Conservation (phyloP, 441 rosid species). For the Gossypium schwendimanii region DNA sequence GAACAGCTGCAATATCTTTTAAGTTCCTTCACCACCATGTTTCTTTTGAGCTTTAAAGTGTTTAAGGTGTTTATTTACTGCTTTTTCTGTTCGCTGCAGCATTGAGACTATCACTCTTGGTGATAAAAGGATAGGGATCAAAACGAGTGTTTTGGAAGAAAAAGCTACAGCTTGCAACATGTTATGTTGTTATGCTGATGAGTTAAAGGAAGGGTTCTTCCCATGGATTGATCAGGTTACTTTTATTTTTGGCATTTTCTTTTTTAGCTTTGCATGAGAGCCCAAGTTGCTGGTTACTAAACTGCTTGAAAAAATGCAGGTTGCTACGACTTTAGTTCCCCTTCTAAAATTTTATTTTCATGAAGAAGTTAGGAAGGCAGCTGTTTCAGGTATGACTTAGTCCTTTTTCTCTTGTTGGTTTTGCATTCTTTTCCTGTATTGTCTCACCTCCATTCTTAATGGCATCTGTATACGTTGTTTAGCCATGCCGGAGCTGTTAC, state of each 20-base stretch:
- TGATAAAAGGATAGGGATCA: conserved; percentile 46
- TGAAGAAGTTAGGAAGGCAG: conserved; percentile 66
- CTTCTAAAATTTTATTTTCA: conserved; percentile 65
- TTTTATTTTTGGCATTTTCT: conserved; percentile 10
- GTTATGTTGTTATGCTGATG: conserved; percentile 30
- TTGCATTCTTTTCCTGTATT: conserved; percentile 4
- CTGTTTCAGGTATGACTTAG: conserved; percentile 47
- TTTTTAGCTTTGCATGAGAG: not conserved
- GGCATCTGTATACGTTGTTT: conserved; percentile 1
- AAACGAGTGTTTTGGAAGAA: conserved; percentile 95
- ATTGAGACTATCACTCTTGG: conserved; percentile 59
- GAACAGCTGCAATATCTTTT: not conserved
- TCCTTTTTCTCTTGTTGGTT: not conserved
- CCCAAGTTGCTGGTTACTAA: conserved; percentile 4
- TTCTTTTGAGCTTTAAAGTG: not conserved
- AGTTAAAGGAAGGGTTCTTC: conserved; percentile 92
- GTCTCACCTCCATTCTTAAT: conserved; percentile 1
- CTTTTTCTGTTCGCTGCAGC: conserved; percentile 25
- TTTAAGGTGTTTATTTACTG: not conserved
- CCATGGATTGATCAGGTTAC: conserved; percentile 98
- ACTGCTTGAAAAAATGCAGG: conserved; percentile 29
- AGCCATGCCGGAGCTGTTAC: conserved; percentile 58
- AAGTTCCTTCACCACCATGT: not conserved
- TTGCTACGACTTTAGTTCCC: conserved; percentile 56
- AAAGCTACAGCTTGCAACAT: conserved; percentile 94